These are phyloP conservation scores for Canna indica DNA, from an alignment of 176 grass and related monocot genomes.

Conservation along the genomic window DNA sequence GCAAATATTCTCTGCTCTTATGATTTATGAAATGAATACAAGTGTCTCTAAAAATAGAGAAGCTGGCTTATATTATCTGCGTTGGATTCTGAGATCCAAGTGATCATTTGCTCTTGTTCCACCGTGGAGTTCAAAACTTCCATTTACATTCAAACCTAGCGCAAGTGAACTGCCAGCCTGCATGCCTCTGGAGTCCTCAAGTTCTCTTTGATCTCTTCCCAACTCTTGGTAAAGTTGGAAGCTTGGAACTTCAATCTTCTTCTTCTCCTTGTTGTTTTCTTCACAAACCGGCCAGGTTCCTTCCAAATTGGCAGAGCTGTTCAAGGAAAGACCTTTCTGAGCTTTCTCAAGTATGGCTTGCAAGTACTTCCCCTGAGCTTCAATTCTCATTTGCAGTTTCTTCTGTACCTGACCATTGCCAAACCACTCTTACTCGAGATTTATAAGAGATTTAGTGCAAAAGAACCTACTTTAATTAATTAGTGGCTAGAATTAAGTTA, in stretches of 20 bases:
- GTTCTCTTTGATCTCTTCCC: constrained; percentile 20
- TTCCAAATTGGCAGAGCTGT: constrained; percentile 17
- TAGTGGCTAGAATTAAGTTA: neutral
- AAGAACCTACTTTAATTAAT: no score
- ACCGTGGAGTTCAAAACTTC: constrained; percentile 35
- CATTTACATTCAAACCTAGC: constrained; percentile 76
- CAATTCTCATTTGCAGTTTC: constrained; percentile 84
- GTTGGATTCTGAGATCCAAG: no score
- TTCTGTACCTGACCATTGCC: constrained; percentile 62
- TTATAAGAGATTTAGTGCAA: no score
- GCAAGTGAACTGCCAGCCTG: constrained; percentile 37
- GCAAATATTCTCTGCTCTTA: no score
- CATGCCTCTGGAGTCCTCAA: no score
- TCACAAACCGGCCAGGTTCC: constrained; percentile 52
- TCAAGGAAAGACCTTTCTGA: constrained; percentile 48
- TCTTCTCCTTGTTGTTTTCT: constrained; percentile 40
- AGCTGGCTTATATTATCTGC: no score
- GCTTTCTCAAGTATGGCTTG: constrained; percentile 66
- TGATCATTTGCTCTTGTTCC: constrained; percentile 30
- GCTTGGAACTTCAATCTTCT: constrained; percentile 17
- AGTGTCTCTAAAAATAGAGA: no score
- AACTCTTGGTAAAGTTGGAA: constrained; percentile 38
- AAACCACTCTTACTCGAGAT: no score
- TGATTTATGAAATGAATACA: no score
- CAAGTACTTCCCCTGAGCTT: constrained; percentile 95